Evolutionary conservation across 1,284 basidiomycete species (phyloP).

Genomic region (Melampsora occidentalis): DNA sequence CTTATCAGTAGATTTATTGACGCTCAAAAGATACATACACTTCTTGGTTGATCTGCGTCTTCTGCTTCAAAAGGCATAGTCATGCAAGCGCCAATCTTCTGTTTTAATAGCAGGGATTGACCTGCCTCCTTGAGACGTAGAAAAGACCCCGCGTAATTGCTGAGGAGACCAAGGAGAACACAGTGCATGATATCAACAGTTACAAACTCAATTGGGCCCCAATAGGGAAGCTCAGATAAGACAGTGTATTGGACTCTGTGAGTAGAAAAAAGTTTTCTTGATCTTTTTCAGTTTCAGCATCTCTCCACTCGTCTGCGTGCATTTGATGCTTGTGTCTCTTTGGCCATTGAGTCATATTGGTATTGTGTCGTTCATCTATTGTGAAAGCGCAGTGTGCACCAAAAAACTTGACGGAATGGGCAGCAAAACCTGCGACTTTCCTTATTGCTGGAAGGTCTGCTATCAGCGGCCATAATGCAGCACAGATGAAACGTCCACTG

Average conservation of each 20-base stretch:
- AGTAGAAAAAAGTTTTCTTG: background rate
- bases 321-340: background rate
- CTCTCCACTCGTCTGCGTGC: background rate
- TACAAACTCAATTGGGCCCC: conserved; percentile 20
- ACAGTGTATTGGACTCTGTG: conserved; percentile 12
- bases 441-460: conserved; percentile 15
- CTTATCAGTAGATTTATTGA: background rate
- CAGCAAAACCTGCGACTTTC: conserved; percentile 23
- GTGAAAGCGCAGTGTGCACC: conserved; percentile 15
- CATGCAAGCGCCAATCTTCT: background rate
- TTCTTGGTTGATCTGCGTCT: no score
- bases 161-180: conserved; percentile 24
- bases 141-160: conserved; percentile 16
- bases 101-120: background rate
- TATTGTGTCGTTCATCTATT: background rate
- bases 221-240: conserved; percentile 27
- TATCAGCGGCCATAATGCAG: background rate
- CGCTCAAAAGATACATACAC: no score
- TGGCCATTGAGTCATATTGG: background rate
- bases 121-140: conserved; percentile 6
- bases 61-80: background rate
- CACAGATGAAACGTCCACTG: background rate
- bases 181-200: conserved; percentile 23
- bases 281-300: background rate
- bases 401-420: background rate